These are phyloP conservation scores for Hibiscus tridactylites DNA, from an alignment of 345 rosid species.

Conservation along the genomic window DNA sequence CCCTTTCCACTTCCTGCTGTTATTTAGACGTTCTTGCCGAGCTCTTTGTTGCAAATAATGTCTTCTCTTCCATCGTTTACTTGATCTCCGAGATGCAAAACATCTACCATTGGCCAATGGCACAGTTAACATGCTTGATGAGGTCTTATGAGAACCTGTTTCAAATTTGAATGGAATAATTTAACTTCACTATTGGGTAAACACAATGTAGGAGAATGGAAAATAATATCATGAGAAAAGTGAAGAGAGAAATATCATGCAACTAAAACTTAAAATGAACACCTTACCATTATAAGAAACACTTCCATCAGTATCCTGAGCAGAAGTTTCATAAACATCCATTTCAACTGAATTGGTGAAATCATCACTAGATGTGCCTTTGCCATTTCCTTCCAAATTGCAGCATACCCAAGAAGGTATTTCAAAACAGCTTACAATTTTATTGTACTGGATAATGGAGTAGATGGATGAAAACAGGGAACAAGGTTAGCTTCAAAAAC, in stretches of 20 bases:
- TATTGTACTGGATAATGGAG: slow-evolving; percentile 52
- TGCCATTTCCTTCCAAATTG: slow-evolving; percentile 60
- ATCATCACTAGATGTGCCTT: slow-evolving; percentile 40
- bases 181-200: neutral
- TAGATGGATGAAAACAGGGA: slow-evolving; percentile 7
- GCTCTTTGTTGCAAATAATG: slow-evolving; percentile 78
- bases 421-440: slow-evolving; percentile 53
- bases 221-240: neutral
- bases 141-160: slow-evolving; percentile 47
- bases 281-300: slow-evolving; percentile 44
- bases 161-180: neutral
- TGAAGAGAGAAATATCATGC: neutral
- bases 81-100: slow-evolving; percentile 47
- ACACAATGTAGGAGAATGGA: neutral
- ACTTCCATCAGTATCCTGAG: slow-evolving; percentile 24
- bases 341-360: slow-evolving; percentile 59
- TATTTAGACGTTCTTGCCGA: slow-evolving; percentile 84
- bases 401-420: slow-evolving; percentile 90
- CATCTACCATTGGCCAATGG: slow-evolving; percentile 51
- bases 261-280: neutral
- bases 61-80: slow-evolving; percentile 87
- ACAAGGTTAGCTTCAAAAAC: slow-evolving; percentile 8
- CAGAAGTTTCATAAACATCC: slow-evolving; percentile 67
- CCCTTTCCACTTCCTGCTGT: slow-evolving; percentile 89
- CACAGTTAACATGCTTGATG: slow-evolving; percentile 33